Base-by-base conservation (phyloP, 2,329 filamentous ascomycete species). In the Alternaria brassicicola region DNA sequence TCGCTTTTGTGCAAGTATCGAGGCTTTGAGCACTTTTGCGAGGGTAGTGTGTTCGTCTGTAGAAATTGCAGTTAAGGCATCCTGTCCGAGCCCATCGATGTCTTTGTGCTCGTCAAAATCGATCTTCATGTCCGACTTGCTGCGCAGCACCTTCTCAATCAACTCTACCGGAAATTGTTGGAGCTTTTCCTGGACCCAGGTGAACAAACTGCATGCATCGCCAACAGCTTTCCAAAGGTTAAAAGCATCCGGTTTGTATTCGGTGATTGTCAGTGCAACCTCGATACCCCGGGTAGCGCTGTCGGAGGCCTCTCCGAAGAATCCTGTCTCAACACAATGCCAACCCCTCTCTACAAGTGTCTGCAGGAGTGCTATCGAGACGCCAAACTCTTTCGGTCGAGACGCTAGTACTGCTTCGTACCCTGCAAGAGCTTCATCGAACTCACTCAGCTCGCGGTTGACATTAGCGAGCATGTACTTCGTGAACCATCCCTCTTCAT, bases 381-480 rank as follows among this genome's bases (percentile, higher is more conserved):
- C 92, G 1, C 95, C 95, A 69, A 94, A 90, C 73, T 99, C 95
- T 19, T 83, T 81, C 0, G 89, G 86, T 17, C 89, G 88, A 10
- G 84, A 82, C 21, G 82, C 78, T 46, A 96, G 83, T 7, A 98
- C 92, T 10, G 85, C 81, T 66, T 87, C 85, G 70, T 98, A 97
- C 6, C 92, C 86, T 25, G 81, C 76, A 57, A 96, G 90, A 0
- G 95, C 91, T 53, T 91, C 88, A 59, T 97, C 90, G 68, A 89
- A 96, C 39, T 96, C 89, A n/a, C 92, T 93, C 46, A 98, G 83
- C 73, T 98, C 94, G 52, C 93, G 88, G 76, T 93, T 92, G 53
- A 99, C 91, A 70, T 99, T 98, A 38, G 92, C 93, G 59, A 98
- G 86, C 89, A 99, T 96, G 76, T 97, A 97, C 72, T 92, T 92